Conservation (phyloP, 202 grass and related monocot genomes). For the Panicum virgatum region DNA sequence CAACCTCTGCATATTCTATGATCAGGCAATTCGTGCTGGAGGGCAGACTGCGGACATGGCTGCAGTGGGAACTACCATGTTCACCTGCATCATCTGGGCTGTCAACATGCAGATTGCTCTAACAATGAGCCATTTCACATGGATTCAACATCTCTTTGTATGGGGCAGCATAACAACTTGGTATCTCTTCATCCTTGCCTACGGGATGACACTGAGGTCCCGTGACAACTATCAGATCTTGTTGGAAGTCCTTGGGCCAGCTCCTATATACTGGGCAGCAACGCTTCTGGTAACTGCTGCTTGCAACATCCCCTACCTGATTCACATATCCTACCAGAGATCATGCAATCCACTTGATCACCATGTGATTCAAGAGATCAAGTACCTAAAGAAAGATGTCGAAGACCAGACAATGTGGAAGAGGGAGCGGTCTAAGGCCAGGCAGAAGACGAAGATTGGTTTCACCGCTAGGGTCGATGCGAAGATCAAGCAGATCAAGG, state of each 20-base stretch:
- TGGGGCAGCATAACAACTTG: slow-evolving; percentile 91
- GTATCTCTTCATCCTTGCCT: slow-evolving; percentile 88
- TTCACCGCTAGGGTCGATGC: slow-evolving; percentile 94
- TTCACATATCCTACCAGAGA: slow-evolving; percentile 93
- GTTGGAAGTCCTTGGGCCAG: slow-evolving; percentile 77
- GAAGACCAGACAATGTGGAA: slow-evolving; percentile 96
- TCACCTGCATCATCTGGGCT: slow-evolving; percentile 98
- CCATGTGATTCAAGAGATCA: slow-evolving; percentile 98
- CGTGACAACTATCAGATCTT: slow-evolving; percentile 69
- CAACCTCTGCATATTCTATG: slow-evolving; percentile 80
- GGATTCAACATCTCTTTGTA: slow-evolving; percentile 96
- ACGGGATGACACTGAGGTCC: slow-evolving; percentile 66
- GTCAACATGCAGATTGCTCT: slow-evolving; percentile 96
- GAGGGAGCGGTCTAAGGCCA: slow-evolving; percentile 79
- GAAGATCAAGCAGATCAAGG: slow-evolving; percentile 84
- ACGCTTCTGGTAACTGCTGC: slow-evolving; percentile 75
- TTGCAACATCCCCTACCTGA: slow-evolving; percentile 88
- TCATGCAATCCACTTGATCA: slow-evolving; percentile 86
- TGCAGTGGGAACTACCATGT: slow-evolving; percentile 91
- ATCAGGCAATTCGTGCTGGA: slow-evolving; percentile 63
- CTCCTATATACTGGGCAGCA: slow-evolving; percentile 77
- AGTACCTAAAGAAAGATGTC: slow-evolving; percentile 75
- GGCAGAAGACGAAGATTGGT: slow-evolving; percentile 89
- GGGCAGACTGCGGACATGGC: slow-evolving; percentile 96
- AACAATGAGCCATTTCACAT: slow-evolving; percentile 99